Percentiles rank a stretch among this genome's conserved stretches.
Evolutionary conservation across 306 rosid species (phyloP).

Genomic region (Pterocarpus santalinus): DNA sequence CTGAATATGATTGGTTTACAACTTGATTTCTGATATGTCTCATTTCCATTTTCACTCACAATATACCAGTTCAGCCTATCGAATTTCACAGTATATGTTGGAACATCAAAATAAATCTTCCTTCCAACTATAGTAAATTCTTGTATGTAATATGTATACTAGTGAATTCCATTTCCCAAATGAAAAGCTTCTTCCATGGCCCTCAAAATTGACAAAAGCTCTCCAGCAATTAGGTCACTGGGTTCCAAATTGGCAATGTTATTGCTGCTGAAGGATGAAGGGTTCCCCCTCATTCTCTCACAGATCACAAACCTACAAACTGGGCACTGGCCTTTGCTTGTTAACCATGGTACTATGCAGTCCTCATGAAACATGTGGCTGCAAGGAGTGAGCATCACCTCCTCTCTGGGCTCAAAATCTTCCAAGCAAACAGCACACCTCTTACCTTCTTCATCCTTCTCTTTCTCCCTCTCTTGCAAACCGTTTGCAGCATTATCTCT

Average conservation of each 20-base stretch:
- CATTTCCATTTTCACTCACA: slow-evolving; percentile 22
- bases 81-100: background rate
- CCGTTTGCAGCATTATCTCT: slow-evolving; percentile 47
- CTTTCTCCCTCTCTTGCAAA: slow-evolving; percentile 41
- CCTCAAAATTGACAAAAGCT: slow-evolving; percentile 58
- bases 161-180: slow-evolving; percentile 23
- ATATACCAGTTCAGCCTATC: background rate
- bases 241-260: slow-evolving; percentile 30
- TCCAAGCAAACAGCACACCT: slow-evolving; percentile 82
- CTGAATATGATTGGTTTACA: slow-evolving; percentile 2
- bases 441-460: slow-evolving; percentile 60
- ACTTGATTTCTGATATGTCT: background rate
- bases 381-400: slow-evolving; percentile 83
- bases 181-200: slow-evolving; percentile 65
- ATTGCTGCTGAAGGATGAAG: slow-evolving; percentile 40
- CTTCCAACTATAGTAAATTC: background rate
- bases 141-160: background rate
- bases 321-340: slow-evolving; percentile 77
- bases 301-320: slow-evolving; percentile 69
- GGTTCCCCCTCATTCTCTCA: slow-evolving; percentile 44
- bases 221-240: slow-evolving; percentile 36
- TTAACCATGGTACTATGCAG: slow-evolving; percentile 85
- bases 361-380: slow-evolving; percentile 89
- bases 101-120: background rate
- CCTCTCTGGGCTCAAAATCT: slow-evolving; percentile 70